Evolutionary conservation across 169 alveolate species (phyloP), one percentile per base, ranked within the genome.

Genomic region (Amoebophrya sp.): DNA sequence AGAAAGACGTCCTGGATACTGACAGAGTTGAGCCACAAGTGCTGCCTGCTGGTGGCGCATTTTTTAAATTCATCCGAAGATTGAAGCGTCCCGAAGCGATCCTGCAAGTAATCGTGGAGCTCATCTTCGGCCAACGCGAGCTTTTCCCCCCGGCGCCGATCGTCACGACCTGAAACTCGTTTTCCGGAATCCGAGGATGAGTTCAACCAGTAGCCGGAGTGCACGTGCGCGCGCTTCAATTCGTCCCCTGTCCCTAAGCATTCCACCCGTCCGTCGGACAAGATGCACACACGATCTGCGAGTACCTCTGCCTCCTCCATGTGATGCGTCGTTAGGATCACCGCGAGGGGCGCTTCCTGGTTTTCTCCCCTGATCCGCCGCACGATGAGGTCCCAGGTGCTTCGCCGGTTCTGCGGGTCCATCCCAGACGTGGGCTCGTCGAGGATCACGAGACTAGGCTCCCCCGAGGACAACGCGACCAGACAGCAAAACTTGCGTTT

Each of bases 391-490:
- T 96, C 96, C 96, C 96, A 96, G 23, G 95, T 94, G 42, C 92
- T 92, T 91, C 97, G 93, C 90, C 96, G 93, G 0, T 96, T 94
- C 20, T 92, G 92, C 31, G 94, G 94, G 90, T 97, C 98, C 96
- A 97, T 94, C 26, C 97, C 98, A 42, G 97, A 95, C 1, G 98
- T 95, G 58, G 98, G 98, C 89, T 97, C 98, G 94, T 97, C 98
- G 38, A 97, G 93, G 40, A 97, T 90, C 7, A 97, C 92, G 20
- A 97, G 92, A 67, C 92, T 93, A 0, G 97, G 93, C 87, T 95
- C 93, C 16, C 97, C 97, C n/a, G n/a, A n/a, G 48, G 95, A 94
- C 88, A 97, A 92, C 18, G 98, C 97, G 31, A 96, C 34, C 78
- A 58, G 34, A 29, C 78, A 58, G 78, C 78, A 58, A 10, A 58